phyloP scores from a whole-genome alignment of 805 yeast genomes.

The Kodamaea fukazawae region DNA sequence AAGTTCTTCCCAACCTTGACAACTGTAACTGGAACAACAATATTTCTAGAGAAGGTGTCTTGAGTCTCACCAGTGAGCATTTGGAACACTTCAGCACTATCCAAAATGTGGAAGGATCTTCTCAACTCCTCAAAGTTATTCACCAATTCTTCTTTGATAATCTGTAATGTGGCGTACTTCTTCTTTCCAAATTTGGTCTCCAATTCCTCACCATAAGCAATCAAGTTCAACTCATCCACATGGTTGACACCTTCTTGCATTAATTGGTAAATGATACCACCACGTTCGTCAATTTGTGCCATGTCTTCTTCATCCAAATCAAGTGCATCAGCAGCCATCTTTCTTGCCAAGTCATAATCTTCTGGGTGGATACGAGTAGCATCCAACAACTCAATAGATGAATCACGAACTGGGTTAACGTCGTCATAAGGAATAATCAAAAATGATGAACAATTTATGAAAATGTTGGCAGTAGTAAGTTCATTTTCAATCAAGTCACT shows the following conservation, averaged over 20 bases:
- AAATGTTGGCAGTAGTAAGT: conserved; percentile 74
- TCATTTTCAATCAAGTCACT: conserved; percentile 81
- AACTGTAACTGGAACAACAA: conserved; percentile 72
- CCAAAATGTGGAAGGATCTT: conserved; percentile 61
- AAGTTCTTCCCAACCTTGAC: conserved; percentile 64
- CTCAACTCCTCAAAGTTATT: conserved; percentile 87
- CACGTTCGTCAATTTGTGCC: conserved; percentile 74
- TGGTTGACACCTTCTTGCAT: conserved; percentile 68
- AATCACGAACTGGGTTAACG: conserved; percentile 48
- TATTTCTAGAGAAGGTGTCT: conserved; percentile 63
- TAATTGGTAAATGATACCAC: conserved; percentile 75
- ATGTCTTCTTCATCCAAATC: conserved; percentile 94
- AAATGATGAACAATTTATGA: conserved; percentile 90
- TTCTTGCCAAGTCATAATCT: conserved; percentile 92
- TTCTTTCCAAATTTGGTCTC: conserved; percentile 68
- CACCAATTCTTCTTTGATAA: conserved; percentile 83
- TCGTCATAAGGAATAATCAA: conserved; percentile 71
- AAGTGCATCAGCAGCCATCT: conserved; percentile 97
- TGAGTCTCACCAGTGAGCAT: conserved; percentile 85
- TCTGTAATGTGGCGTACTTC: conserved; percentile 75
- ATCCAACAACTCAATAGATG: conserved; percentile 79
- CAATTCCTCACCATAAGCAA: conserved; percentile 88
- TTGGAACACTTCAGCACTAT: conserved; percentile 73
- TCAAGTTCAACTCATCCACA: conserved; percentile 82
- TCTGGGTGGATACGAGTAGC: conserved; percentile 97